These are phyloP conservation scores for Blastobotrys niveus DNA, from an alignment of 1,139 yeast species.

Conservation along the genomic window DNA sequence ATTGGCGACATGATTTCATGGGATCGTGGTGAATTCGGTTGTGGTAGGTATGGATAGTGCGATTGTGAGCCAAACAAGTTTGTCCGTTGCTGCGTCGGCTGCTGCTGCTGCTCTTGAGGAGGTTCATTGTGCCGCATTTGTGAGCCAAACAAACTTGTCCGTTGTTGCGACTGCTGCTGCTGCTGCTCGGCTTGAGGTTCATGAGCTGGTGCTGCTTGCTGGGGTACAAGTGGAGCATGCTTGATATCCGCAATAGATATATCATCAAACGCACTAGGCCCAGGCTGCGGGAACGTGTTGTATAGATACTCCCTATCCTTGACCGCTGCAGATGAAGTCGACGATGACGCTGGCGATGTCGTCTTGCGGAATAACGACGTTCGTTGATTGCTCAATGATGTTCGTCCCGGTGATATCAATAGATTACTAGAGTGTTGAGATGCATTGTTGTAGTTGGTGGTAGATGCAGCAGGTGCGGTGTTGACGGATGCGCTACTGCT, in stretches of 20 bases:
- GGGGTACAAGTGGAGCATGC: background rate
- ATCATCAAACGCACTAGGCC: conserved; percentile 4
- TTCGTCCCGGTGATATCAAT: background rate
- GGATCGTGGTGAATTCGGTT: background rate
- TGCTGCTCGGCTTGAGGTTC: background rate
- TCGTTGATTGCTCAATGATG: background rate
- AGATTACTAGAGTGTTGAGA: background rate
- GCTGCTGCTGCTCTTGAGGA: background rate
- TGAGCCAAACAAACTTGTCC: background rate
- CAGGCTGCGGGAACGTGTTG: background rate
- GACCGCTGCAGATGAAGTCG: conserved; percentile 3
- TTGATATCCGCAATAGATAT: background rate
- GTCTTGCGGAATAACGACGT: background rate
- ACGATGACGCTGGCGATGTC: conserved; percentile 3
- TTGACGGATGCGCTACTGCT: background rate
- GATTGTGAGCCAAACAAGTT: background rate
- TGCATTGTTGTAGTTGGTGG: background rate
- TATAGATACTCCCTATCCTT: conserved; percentile 6
- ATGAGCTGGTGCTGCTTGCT: background rate
- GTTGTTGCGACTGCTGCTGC: background rate
- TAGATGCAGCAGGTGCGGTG: background rate
- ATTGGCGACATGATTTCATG: background rate
- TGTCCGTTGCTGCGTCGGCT: background rate
- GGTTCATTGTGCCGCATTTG: background rate
- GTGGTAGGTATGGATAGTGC: background rate